These are phyloP conservation scores for Hanseniaspora gamundiae DNA, from an alignment of 1,139 yeast species.

Conservation along the genomic window DNA sequence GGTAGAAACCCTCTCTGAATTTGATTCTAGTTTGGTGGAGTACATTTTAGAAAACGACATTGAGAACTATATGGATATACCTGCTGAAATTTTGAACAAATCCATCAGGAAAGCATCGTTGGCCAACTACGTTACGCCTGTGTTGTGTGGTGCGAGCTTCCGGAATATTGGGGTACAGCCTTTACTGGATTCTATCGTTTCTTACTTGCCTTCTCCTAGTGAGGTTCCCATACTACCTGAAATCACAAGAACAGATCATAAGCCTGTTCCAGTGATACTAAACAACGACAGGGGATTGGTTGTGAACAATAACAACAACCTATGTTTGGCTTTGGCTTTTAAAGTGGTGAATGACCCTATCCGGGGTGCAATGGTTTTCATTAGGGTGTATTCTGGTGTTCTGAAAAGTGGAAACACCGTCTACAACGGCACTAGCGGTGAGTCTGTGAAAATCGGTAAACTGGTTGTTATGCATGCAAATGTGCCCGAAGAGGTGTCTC, in stretches of 20 bases:
- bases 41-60: slow-evolving; percentile 60
- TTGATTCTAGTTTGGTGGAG: slow-evolving; percentile 67
- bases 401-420: slow-evolving; percentile 50
- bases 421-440: slow-evolving; percentile 58
- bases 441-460: slow-evolving; percentile 52
- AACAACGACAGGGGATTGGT: slow-evolving; percentile 36
- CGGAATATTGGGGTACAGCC: slow-evolving; percentile 93
- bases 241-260: slow-evolving; percentile 23
- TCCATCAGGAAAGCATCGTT: slow-evolving; percentile 59
- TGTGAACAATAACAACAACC: slow-evolving; percentile 40
- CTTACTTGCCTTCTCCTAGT: slow-evolving; percentile 72
- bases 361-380: slow-evolving; percentile 74
- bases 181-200: slow-evolving; percentile 66
- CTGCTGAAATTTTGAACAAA: slow-evolving; percentile 35
- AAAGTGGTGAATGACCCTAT: slow-evolving; percentile 80
- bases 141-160: slow-evolving; percentile 88
- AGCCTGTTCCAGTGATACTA: slow-evolving; percentile 27
- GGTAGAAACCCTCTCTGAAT: slow-evolving; percentile 73
- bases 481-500: slow-evolving; percentile 55
- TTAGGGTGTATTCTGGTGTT: slow-evolving; percentile 78
- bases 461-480: slow-evolving; percentile 84
- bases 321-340: slow-evolving; percentile 78
- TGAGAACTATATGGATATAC: slow-evolving; percentile 50
- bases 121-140: slow-evolving; percentile 51
- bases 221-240: slow-evolving; percentile 47